Conservation (phyloP, 2,329 filamentous ascomycete genomes). For the Orbilia javanica region DNA sequence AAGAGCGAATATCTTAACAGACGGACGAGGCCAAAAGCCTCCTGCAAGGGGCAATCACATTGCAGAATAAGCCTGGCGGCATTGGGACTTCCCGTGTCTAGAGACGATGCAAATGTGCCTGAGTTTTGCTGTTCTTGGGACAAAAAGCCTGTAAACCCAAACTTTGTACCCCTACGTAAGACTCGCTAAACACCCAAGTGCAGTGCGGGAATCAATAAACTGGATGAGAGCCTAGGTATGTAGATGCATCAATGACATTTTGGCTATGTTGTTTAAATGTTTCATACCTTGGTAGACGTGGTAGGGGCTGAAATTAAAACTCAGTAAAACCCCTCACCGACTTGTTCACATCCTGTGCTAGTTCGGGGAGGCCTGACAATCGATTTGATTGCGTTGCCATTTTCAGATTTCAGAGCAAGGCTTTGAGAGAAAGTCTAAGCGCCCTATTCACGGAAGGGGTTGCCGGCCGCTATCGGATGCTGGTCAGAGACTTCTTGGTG, state of each 20-base stretch:
- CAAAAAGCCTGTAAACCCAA: conserved; percentile 8
- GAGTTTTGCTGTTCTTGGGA: conserved; percentile 26
- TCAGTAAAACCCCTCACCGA: conserved; percentile 43
- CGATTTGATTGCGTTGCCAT: conserved; percentile 30
- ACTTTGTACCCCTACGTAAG: background rate
- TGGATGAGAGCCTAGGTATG: conserved; percentile 2
- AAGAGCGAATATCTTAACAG: background rate
- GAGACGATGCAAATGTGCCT: conserved; percentile 4
- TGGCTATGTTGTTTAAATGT: conserved; percentile 52
- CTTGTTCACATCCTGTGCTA: background rate
- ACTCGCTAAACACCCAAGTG: conserved; percentile 17
- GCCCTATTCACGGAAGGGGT: conserved; percentile 35
- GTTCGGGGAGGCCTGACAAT: conserved; percentile 32
- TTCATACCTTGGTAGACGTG: conserved; percentile 46
- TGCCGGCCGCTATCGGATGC: conserved; percentile 52
- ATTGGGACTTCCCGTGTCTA: conserved; percentile 28
- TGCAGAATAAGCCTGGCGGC: conserved; percentile 29
- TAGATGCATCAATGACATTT: conserved; percentile 18
- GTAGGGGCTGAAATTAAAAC: conserved; percentile 39
- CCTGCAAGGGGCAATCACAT: conserved; percentile 47
- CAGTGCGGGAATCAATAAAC: background rate
- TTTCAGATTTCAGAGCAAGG: conserved; percentile 10
- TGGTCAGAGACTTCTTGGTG: conserved; percentile 5
- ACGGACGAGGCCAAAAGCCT: conserved; percentile 19
- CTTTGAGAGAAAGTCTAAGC: conserved; percentile 33